Conservation (phyloP, 345 rosid species). For the Bretschneidera sinensis region DNA sequence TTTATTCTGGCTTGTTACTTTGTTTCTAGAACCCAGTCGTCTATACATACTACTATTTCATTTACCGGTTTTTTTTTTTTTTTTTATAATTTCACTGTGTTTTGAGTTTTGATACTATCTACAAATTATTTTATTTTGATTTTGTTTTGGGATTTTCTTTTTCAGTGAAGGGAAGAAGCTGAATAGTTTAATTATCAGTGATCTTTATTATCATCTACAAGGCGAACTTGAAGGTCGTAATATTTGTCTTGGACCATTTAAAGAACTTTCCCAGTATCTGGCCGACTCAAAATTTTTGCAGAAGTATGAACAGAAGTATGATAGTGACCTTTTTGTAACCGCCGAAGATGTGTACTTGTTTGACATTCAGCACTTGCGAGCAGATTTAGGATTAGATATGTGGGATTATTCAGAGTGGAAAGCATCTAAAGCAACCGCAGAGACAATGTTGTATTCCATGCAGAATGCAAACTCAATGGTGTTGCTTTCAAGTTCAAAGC, state of each 20-base stretch:
- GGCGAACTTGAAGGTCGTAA: conserved; percentile 91
- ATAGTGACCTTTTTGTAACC: conserved; percentile 21
- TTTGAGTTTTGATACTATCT: conserved; percentile 1
- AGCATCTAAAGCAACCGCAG: conserved; percentile 52
- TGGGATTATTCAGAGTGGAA: conserved; percentile 90
- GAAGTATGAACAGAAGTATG: conserved; percentile 36
- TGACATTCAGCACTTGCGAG: conserved; percentile 40
- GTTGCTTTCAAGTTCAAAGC: conserved; percentile 59
- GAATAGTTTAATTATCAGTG: conserved; percentile 56
- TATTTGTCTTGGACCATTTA: conserved; percentile 76
- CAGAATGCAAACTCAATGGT: conserved; percentile 59
- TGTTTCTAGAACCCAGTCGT: neutral
- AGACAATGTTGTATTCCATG: conserved; percentile 60
- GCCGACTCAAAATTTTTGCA: conserved; percentile 50
- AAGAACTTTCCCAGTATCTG: conserved; percentile 72
- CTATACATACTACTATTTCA: neutral
- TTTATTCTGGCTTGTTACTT: neutral
- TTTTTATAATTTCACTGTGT: neutral
- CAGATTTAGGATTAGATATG: conserved; percentile 54
- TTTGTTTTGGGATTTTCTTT: conserved; percentile 19
- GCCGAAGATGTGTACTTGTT: conserved; percentile 35
- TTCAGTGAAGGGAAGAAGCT: conserved; percentile 71
- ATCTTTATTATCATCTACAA: conserved; percentile 74
- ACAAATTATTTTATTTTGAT: neutral
- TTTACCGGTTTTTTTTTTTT: neutral